phyloP scores from a whole-genome alignment of 164 flowering plant species.

The Magnolia sinica region DNA sequence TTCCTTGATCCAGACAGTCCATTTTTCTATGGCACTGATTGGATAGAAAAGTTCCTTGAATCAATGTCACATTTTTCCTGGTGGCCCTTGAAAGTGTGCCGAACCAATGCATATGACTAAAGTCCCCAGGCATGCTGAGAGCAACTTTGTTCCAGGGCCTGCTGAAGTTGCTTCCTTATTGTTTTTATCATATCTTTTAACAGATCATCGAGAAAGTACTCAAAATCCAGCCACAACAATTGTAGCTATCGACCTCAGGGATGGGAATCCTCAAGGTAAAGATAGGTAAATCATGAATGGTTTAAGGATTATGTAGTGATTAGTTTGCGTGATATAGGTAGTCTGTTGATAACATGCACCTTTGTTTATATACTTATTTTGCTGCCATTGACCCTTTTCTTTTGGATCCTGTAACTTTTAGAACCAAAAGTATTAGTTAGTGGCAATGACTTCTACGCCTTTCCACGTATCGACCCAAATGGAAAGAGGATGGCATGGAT shows the following conservation, averaged over 20 bases:
- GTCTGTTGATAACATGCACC: too few species aligned
- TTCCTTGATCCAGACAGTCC: too few species aligned
- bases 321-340: too few species aligned
- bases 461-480: constrained; percentile 72
- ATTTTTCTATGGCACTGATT: too few species aligned
- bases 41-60: too few species aligned
- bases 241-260: constrained; percentile 45
- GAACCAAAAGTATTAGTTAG: constrained; percentile 73
- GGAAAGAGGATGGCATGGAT: constrained; percentile 89
- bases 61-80: too few species aligned
- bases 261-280: constrained; percentile 53
- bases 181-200: neutral
- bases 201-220: constrained; percentile 72
- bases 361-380: neutral
- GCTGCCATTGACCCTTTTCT: neutral
- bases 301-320: neutral
- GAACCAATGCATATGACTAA: too few species aligned
- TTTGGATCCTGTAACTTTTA: constrained; percentile 25
- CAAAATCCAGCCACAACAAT: constrained; percentile 62
- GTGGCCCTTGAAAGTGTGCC: too few species aligned
- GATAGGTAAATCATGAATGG: neutral
- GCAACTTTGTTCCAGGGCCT: too few species aligned
- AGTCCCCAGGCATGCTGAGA: too few species aligned
- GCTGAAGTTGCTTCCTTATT: too few species aligned
- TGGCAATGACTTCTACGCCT: constrained; percentile 96